Evolutionary conservation across 768 basidiomycete species (phyloP).

Genomic region (Serendipita vermifera): DNA sequence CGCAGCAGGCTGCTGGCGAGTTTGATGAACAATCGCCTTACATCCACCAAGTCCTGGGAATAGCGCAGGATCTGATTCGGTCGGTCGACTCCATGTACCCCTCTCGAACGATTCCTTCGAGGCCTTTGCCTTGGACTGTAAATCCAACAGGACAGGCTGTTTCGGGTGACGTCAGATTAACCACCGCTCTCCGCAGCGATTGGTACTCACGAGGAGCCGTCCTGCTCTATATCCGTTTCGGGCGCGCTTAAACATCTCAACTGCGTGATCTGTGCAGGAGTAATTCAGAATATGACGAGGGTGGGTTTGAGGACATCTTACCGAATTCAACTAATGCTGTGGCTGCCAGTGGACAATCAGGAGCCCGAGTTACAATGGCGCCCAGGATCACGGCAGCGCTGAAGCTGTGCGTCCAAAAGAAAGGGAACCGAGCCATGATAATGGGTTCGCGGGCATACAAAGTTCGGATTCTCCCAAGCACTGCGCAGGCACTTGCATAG

Average conservation of each 20-base stretch:
- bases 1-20: neutral
- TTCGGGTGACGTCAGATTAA: neutral
- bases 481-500: constrained; percentile 50
- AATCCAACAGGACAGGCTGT: neutral
- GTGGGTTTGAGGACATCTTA: constrained; percentile 13
- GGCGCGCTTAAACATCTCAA: neutral
- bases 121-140: neutral
- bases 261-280: neutral
- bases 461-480: constrained; percentile 35
- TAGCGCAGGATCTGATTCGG: neutral
- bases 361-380: constrained; percentile 64
- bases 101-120: neutral
- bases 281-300: neutral
- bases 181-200: no score
- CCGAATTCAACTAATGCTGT: constrained; percentile 57
- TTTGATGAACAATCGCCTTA: neutral
- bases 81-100: neutral
- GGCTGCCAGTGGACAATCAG: constrained; percentile 54
- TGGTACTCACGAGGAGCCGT: neutral
- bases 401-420: constrained; percentile 60
- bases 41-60: neutral
- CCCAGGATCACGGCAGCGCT: constrained; percentile 43
- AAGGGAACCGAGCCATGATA: constrained; percentile 55
- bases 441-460: constrained; percentile 41
- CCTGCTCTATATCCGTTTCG: neutral